phyloP scores from a whole-genome alignment of 2,329 filamentous ascomycete species.

The Penicillium sp. region DNA sequence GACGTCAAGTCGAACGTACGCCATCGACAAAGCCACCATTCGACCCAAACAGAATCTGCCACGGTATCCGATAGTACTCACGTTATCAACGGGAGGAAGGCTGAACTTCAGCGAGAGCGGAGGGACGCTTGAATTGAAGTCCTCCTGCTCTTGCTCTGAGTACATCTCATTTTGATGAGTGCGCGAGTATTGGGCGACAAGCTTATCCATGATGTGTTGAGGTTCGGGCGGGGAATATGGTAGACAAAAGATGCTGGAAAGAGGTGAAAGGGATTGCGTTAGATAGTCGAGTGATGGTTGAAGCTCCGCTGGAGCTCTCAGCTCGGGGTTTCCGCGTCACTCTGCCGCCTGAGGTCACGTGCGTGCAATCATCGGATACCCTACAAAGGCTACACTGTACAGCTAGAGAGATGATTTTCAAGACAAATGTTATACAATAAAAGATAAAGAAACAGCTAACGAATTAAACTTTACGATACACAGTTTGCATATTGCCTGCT shows the following conservation, averaged over 20 bases:
- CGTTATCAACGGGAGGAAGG: constrained; percentile 86
- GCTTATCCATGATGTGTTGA: constrained; percentile 69
- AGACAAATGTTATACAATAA: neutral
- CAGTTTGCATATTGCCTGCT: constrained; percentile 15
- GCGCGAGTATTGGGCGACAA: constrained; percentile 87
- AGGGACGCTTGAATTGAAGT: constrained; percentile 66
- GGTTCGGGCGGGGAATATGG: constrained; percentile 1
- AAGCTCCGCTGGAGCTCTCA: constrained; percentile 30
- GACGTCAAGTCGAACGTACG: constrained; percentile 9
- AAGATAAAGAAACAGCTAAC: neutral
- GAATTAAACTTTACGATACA: constrained; percentile 9
- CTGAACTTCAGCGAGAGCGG: constrained; percentile 88
- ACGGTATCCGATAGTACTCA: constrained; percentile 46
- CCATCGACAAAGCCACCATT: constrained; percentile 3
- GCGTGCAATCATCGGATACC: constrained; percentile 7
- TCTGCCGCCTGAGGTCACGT: constrained; percentile 35
- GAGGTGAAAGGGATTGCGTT: constrained; percentile 16
- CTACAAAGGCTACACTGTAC: neutral
- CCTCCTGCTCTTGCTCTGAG: constrained; percentile 68
- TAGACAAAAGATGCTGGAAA: constrained; percentile 5
- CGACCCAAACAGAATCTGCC: neutral
- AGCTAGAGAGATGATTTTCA: neutral
- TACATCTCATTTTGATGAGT: constrained; percentile 70
- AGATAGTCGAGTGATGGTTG: constrained; percentile 18
- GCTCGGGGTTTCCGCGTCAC: constrained; percentile 36